Evolutionary conservation across 1,284 basidiomycete genomes (phyloP).

Genomic region (Neonothopanus nambi): DNA sequence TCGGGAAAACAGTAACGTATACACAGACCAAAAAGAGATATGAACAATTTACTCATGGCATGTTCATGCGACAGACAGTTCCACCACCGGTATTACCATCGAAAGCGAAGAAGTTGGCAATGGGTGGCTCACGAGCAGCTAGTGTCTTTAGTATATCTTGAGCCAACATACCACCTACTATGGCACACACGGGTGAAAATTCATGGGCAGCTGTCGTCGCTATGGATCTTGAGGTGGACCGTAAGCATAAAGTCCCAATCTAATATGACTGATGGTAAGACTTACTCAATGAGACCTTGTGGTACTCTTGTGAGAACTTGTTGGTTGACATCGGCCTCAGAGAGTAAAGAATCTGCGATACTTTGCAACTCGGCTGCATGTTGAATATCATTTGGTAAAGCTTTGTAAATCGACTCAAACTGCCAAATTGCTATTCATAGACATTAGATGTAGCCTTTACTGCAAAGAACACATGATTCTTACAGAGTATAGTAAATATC

Average conservation of each 20-base stretch:
- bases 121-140: conserved; percentile 86
- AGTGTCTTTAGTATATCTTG: conserved; percentile 95
- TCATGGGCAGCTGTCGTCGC: conserved; percentile 77
- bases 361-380: conserved; percentile 58
- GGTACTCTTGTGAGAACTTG: conserved; percentile 61
- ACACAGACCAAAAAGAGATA: conserved; percentile 12
- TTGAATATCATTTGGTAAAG: conserved; percentile 53
- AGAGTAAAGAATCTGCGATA: conserved; percentile 62
- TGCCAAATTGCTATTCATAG: conserved; percentile 76
- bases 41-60: conserved; percentile 34
- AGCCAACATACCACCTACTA: conserved; percentile 91
- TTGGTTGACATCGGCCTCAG: conserved; percentile 67
- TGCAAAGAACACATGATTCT: conserved; percentile 23
- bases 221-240: conserved; percentile 46
- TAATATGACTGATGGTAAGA: conserved; percentile 17
- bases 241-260: conserved; percentile 1
- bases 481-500: conserved; percentile 75
- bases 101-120: conserved; percentile 91
- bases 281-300: conserved; percentile 59
- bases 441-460: background rate
- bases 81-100: conserved; percentile 80
- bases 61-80: conserved; percentile 57
- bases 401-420: conserved; percentile 64
- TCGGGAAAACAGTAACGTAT: conserved; percentile 15
- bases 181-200: conserved; percentile 88